Evolutionary conservation across 305 asterid genomes (phyloP), one percentile per base, ranked within the genome.

Genomic region (Solanum hybrid): DNA sequence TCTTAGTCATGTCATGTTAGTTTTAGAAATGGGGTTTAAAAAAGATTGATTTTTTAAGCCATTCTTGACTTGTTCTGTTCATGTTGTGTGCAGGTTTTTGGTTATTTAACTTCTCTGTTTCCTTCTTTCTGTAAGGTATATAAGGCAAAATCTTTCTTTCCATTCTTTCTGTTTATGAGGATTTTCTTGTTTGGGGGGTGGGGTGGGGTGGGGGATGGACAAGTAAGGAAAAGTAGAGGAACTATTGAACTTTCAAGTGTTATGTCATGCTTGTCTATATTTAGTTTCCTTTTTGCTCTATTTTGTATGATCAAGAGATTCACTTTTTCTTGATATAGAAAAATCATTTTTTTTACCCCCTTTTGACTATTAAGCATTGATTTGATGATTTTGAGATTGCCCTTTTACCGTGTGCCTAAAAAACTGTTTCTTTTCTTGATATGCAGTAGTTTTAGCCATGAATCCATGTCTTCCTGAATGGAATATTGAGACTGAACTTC

Each of bases 401-500:
- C 39, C 37, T 84, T 51, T 84, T 84, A 31, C 39, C 51, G 39
- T 83, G 10, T 46, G 31, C 9, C 22, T 84, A 84, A 29, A 84
- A 51, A 6, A 16, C 11, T 46, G 39, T 46, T 64, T 80, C 5
- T 90, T 75, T 57, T 87, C 34, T 34, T 31, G 3, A 40, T 40
- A 78, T 89, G 84, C 51, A 92, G 75, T 67, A 87, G 34, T 86
- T 86, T 73, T 22, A 90, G 94, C 90, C 75, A 96, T 96, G 98
- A 95, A 94, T 91, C 90, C 92, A 88, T 92, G 93, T 90, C 92
- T 93, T 9, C 93, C 95, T 91, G 94, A 96, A 89, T 96, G 98
- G 97, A 93, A 91, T 89, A 87, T 89, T 91, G 96, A 93, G 51
- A 90, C 90, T 88, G 97, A 91, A 83, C 89, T 89, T 35, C 91